A percentile compares a stretch with the other conserved stretches of the same genome.
Evolutionary conservation across 2,329 filamentous ascomycete species (phyloP).

Genomic region (Colletotrichum destructivum): DNA sequence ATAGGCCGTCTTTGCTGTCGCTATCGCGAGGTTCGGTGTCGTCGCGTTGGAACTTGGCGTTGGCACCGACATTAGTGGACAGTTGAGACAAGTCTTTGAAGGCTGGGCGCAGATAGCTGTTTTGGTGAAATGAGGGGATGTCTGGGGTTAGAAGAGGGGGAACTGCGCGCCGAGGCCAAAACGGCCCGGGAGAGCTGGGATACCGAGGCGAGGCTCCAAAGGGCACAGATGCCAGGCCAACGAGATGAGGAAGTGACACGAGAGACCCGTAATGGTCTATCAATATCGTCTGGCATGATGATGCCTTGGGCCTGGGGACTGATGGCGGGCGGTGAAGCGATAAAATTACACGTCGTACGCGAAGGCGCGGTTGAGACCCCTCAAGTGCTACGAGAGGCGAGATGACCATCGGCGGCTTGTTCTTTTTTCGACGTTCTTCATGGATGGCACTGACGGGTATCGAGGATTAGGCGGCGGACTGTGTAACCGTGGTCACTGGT

Average conservation of each 20-base stretch:
- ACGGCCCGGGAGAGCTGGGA: conserved; percentile 8
- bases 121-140: conserved; percentile 19
- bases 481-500: conserved; percentile 8
- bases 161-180: conserved; percentile 26
- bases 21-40: conserved; percentile 8
- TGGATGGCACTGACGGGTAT: conserved; percentile 16
- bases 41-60: neutral
- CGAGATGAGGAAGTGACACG: conserved; percentile 10
- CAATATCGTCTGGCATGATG: conserved; percentile 14
- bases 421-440: conserved; percentile 9
- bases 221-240: conserved; percentile 16
- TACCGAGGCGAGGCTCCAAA: conserved; percentile 8
- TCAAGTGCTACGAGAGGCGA: conserved; percentile 26
- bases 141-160: conserved; percentile 2
- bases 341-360: conserved; percentile 27
- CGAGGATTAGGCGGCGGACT: conserved; percentile 2
- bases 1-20: conserved; percentile 16
- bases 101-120: conserved; percentile 1
- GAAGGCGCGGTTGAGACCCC: conserved; percentile 20
- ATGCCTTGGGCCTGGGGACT: neutral
- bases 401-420: conserved; percentile 35
- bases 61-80: conserved; percentile 1
- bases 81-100: conserved; percentile 10
- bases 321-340: conserved; percentile 2
- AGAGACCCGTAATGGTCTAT: conserved; percentile 16